Evolutionary conservation across 805 yeast genomes (phyloP).

Genomic region (Lipomyces oligophaga): DNA sequence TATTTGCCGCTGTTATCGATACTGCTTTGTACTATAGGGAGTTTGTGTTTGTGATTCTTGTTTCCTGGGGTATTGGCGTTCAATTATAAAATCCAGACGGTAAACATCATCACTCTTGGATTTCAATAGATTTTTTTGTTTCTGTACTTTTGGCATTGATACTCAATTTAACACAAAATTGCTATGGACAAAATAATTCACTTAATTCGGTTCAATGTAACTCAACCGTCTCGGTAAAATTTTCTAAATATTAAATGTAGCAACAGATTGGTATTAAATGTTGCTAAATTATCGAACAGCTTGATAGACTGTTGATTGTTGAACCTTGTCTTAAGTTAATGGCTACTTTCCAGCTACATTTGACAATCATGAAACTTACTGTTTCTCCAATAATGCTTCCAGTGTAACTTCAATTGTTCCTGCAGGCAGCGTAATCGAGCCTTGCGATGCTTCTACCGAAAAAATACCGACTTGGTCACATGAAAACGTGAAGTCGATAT

Average conservation of each 20-base stretch:
- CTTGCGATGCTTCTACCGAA: constrained; percentile 69
- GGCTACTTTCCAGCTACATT: background rate
- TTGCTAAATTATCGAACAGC: constrained; percentile 64
- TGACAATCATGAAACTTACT: constrained; percentile 48
- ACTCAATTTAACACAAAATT: no score
- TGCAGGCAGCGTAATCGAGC: constrained; percentile 54
- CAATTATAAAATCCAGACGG: no score
- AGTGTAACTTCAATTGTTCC: constrained; percentile 54
- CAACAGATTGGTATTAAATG: constrained; percentile 64
- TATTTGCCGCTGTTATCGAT: no score
- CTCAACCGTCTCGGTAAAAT: constrained; percentile 40
- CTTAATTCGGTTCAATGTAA: no score
- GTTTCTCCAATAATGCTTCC: constrained; percentile 67
- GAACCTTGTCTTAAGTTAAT: no score
- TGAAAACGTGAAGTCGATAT: constrained; percentile 67
- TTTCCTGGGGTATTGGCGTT: no score
- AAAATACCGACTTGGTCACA: constrained; percentile 72
- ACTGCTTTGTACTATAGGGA: no score
- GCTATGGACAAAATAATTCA: no score
- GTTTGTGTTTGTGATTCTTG: no score
- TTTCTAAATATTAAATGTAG: constrained; percentile 67
- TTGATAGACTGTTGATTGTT: constrained; percentile 54
- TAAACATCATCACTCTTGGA: no score
- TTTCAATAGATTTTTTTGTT: no score
- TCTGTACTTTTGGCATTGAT: no score